Percentiles rank a stretch among this genome's conserved stretches.
These are phyloP conservation scores for Myochromella boudieri DNA, from an alignment of 768 basidiomycete species.

Conservation along the genomic window DNA sequence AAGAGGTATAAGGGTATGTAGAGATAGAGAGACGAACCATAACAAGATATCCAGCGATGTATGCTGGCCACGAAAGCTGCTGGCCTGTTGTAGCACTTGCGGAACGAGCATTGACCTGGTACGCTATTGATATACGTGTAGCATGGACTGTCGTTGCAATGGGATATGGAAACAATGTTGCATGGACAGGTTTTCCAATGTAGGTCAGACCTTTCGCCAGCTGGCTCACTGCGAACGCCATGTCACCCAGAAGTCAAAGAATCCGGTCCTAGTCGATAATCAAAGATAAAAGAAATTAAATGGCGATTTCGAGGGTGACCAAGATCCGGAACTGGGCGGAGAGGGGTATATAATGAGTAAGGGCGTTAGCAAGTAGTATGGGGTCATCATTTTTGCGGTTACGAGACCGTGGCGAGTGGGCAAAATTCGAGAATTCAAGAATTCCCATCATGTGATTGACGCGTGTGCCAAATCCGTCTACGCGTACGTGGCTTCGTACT, in stretches of 20 bases:
- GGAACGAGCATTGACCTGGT: constrained; percentile 35
- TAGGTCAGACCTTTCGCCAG: constrained; percentile 9
- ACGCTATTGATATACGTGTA: constrained; percentile 42
- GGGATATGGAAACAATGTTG: constrained; percentile 38
- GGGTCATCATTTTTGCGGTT: background rate
- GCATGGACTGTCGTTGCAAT: constrained; percentile 43
- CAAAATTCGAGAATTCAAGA: background rate
- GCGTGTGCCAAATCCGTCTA: background rate
- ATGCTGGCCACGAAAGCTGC: constrained; percentile 40
- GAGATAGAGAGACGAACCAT: constrained; percentile 32
- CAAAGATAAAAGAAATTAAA: no score
- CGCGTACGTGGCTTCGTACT: no score
- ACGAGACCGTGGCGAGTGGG: constrained; percentile 1
- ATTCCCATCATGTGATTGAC: background rate
- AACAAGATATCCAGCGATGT: constrained; percentile 44
- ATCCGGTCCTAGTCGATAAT: background rate
- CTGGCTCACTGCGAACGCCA: constrained; percentile 1
- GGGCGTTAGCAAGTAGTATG: no score
- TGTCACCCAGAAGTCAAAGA: no score
- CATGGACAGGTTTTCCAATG: constrained; percentile 32
- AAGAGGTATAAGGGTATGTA: background rate
- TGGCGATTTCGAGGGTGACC: no score
- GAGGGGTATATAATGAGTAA: no score
- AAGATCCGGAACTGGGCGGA: no score
- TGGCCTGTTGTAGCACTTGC: constrained; percentile 21